Conservation (phyloP, 1,284 basidiomycete species). For the Chondrostereum purpureum region DNA sequence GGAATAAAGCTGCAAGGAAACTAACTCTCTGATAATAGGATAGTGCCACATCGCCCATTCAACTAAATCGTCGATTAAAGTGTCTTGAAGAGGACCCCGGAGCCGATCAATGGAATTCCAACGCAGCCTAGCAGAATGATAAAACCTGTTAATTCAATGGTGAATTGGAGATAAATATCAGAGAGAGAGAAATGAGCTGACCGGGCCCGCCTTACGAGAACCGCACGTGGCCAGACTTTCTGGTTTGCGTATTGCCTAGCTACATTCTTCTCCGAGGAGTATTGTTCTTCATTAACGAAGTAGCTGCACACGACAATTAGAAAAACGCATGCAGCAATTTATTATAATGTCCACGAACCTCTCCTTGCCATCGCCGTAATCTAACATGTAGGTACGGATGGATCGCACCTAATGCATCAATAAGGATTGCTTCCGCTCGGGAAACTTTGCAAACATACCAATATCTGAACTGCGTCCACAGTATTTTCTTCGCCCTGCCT, state of each 20-base stretch:
- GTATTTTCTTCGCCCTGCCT: conserved; percentile 82
- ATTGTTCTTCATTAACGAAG: conserved; percentile 53
- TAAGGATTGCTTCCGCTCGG: neutral
- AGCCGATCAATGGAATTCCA: conserved; percentile 72
- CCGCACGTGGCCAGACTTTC: conserved; percentile 64
- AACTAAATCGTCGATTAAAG: conserved; percentile 73
- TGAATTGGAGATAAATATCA: too few species aligned
- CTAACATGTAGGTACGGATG: conserved; percentile 59
- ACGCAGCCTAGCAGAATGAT: conserved; percentile 59
- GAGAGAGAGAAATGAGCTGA: conserved; percentile 19
- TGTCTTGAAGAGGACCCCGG: conserved; percentile 67
- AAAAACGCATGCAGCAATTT: neutral
- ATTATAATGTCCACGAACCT: conserved; percentile 29
- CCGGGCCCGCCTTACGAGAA: conserved; percentile 62
- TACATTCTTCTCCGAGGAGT: conserved; percentile 53
- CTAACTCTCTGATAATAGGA: conserved; percentile 54
- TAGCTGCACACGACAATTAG: conserved; percentile 44
- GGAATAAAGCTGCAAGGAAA: too few species aligned
- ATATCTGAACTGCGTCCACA: conserved; percentile 74
- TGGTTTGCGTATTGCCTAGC: conserved; percentile 63
- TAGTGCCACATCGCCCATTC: conserved; percentile 87
- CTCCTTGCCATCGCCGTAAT: conserved; percentile 66
- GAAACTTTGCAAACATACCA: conserved; percentile 36
- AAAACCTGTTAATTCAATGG: conserved; percentile 37
- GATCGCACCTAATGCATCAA: conserved; percentile 44